Evolutionary conservation across 371 early-diverging fungal genomes (phyloP), one percentile per base, ranked within the genome.

Genomic region (Smittium mucronatum): DNA sequence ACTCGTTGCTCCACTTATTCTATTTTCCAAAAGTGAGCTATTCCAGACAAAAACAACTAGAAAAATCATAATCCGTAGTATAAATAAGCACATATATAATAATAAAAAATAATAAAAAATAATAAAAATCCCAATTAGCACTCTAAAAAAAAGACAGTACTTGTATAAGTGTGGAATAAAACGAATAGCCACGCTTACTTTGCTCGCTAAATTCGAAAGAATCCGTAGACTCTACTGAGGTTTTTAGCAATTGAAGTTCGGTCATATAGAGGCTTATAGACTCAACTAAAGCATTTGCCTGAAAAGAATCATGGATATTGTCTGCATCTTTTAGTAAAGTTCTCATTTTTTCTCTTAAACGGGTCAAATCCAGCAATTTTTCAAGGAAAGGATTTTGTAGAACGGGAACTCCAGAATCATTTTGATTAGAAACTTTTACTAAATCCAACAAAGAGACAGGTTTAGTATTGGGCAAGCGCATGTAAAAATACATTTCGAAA

Each of bases 11-110:
- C 66, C 57, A 72, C 64, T n/a, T 68, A 31, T 69, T 36, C 28
- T 75, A 73, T 71, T 73, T 35, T 73, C 70, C 29, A 74, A 70
- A 57, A 78, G 73, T 0, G 79, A 70, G 67, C 79, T 78, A 64
- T 78, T 78, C 79, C 79, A 78, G 31, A 78, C 74, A 69, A 78
- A 78, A 64, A 75, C 79, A 30, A 78, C 74, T 67, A 36, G 28
- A 5, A 59, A 47, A 47, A 47, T 47, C 8, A 47, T 47, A 25
- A 15, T 47, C 25, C 8, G 47, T 15, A 47, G 25, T 47, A 15
- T 25, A 47, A 15, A 15, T 25, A 47, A 8, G 25, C 15, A 47
- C 47, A 47, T 15, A 47, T 47, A 8, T 25, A 47, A 8, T 15
- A 47, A 25, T 47, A 15, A 15, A 47, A 47, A 47, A 15, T 47